Evolutionary conservation across 805 yeast species (phyloP).

Genomic region (Tetrapisispora taiwanensis): DNA sequence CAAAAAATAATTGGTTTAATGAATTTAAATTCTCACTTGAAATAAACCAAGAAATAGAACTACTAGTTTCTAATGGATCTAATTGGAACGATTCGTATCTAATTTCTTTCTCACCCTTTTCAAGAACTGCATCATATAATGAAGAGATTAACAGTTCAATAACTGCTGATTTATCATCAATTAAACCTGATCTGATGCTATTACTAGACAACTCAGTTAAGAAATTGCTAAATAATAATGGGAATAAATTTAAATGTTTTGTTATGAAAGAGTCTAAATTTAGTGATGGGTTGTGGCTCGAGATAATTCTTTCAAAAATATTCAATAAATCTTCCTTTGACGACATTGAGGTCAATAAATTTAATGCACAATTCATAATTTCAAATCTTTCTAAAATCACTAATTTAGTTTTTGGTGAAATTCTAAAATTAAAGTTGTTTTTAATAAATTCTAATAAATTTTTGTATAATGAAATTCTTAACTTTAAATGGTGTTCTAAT

Average conservation of each 20-base stretch:
- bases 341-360: conserved; percentile 29
- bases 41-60: conserved; percentile 39
- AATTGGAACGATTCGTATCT: conserved; percentile 30
- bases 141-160: conserved; percentile 19
- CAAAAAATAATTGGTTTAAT: conserved; percentile 34
- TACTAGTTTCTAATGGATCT: conserved; percentile 22
- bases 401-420: conserved; percentile 33
- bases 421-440: conserved; percentile 34
- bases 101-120: conserved; percentile 32
- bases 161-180: conserved; percentile 12
- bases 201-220: conserved; percentile 12
- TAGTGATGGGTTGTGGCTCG: conserved; percentile 3
- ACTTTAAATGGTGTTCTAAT: conserved; percentile 39
- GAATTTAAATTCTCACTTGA: conserved; percentile 31
- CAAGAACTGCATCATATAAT: conserved; percentile 25
- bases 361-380: conserved; percentile 38
- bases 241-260: conserved; percentile 18
- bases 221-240: conserved; percentile 18
- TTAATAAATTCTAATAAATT: conserved; percentile 38
- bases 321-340: conserved; percentile 4
- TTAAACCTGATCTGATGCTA: conserved; percentile 5
- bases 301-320: conserved; percentile 9
- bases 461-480: conserved; percentile 38
- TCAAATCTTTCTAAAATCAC: conserved; percentile 33
- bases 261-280: conserved; percentile 19